phyloP scores from a whole-genome alignment of 2,329 filamentous ascomycete species.

The Tympanopsis confertula region DNA sequence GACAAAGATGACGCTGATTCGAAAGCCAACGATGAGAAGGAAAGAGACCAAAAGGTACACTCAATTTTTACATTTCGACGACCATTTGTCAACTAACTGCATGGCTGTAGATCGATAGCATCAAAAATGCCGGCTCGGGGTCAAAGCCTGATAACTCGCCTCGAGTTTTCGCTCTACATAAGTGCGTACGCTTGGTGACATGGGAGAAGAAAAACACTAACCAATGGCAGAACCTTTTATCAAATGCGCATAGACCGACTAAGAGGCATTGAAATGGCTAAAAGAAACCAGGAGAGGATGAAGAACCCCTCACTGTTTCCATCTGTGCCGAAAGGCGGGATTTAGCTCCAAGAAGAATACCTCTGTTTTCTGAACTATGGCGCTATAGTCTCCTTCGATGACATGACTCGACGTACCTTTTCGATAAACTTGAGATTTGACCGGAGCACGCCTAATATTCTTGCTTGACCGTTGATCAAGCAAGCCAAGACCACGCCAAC shows the following conservation, averaged over 20 bases:
- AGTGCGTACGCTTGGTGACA: constrained; percentile 32
- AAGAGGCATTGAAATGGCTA: constrained; percentile 66
- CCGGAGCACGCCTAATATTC: too few relatives aligned
- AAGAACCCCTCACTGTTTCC: constrained; percentile 74
- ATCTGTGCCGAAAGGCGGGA: constrained; percentile 61
- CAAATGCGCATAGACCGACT: constrained; percentile 73
- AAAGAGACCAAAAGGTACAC: constrained; percentile 14
- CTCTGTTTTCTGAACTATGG: too few relatives aligned
- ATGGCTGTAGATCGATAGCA: constrained; percentile 25
- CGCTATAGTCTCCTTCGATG: too few relatives aligned
- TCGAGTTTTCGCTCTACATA: constrained; percentile 73
- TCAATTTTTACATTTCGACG: too few relatives aligned
- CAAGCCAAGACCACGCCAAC: too few relatives aligned
- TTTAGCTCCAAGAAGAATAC: too few relatives aligned
- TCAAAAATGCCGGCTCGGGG: constrained; percentile 28
- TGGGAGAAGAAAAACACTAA: constrained; percentile 1
- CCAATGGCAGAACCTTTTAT: constrained; percentile 60
- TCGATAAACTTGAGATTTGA: too few relatives aligned
- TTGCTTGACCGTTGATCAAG: too few relatives aligned
- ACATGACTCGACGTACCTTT: too few relatives aligned
- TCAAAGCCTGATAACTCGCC: constrained; percentile 51
- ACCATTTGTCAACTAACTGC: constrained; percentile 1
- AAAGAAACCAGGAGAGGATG: constrained; percentile 68
- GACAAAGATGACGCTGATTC: constrained; percentile 22
- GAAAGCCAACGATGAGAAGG: constrained; percentile 20